Conservation (phyloP, 805 yeast species). For the Candida khao-thaluensis region DNA sequence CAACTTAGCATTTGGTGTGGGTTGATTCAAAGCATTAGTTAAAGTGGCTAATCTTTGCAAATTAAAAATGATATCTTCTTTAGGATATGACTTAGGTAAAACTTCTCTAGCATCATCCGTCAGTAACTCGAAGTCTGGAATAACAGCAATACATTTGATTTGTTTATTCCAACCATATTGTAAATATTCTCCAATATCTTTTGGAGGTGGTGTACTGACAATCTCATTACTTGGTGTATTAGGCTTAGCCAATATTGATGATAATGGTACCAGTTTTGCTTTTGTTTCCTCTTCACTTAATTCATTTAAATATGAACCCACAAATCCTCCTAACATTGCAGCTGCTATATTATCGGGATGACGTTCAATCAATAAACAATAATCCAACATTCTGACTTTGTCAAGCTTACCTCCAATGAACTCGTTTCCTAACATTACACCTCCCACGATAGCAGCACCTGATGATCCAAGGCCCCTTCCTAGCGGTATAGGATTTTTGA, state of each 20-base stretch:
- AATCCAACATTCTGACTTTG: conserved; percentile 85
- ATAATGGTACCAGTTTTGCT: conserved; percentile 71
- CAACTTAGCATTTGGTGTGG: conserved; percentile 76
- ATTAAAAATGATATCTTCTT: conserved; percentile 85
- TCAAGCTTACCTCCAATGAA: conserved; percentile 71
- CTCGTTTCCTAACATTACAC: conserved; percentile 86
- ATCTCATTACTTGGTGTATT: conserved; percentile 57
- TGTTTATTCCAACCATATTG: conserved; percentile 78
- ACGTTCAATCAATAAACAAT: conserved; percentile 94
- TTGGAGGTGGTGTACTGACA: conserved; percentile 58
- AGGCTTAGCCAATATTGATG: conserved; percentile 76
- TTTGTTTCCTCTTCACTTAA: conserved; percentile 67
- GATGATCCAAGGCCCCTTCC: conserved; percentile 98
- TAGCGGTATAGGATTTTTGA: conserved; percentile 88
- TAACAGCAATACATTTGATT: conserved; percentile 84
- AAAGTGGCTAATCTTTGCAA: conserved; percentile 90
- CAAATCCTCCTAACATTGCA: conserved; percentile 98
- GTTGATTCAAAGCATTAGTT: conserved; percentile 86
- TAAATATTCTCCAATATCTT: conserved; percentile 83
- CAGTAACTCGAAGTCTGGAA: conserved; percentile 92
- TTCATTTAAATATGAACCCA: conserved; percentile 89
- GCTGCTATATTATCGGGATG: conserved; percentile 99
- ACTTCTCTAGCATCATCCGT: conserved; percentile 92
- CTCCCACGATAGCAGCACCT: conserved; percentile 98
- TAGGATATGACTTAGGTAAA: conserved; percentile 74